Evolutionary conservation across 202 grass and related monocot genomes (phyloP).

Genomic region (Dendrocalamus latiflorus): DNA sequence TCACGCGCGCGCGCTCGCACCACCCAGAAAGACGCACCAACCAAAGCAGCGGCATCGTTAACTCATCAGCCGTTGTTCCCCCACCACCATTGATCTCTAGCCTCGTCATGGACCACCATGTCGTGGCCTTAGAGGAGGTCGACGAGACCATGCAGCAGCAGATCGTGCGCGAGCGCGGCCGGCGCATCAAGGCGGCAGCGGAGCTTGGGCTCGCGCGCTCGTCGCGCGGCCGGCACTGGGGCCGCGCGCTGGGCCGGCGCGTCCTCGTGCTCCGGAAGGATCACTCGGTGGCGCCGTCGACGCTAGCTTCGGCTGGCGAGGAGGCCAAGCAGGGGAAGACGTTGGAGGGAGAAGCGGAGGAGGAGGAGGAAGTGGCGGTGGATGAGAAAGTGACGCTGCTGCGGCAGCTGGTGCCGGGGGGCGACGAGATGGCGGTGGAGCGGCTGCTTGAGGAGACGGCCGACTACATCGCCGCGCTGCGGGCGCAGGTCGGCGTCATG

Average conservation of each 20-base stretch:
- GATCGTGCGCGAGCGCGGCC: slow-evolving; percentile 47
- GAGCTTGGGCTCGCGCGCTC: slow-evolving; percentile 61
- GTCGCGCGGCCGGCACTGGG: slow-evolving; percentile 43
- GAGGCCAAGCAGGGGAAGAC: not conserved
- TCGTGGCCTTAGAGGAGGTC: not conserved
- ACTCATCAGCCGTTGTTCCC: not conserved
- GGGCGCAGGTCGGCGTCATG: slow-evolving; percentile 67
- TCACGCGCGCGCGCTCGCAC: too few relatives aligned
- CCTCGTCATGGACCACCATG: slow-evolving; percentile 7
- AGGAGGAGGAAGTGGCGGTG: slow-evolving; percentile 12
- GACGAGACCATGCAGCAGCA: not conserved
- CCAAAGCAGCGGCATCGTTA: not conserved
- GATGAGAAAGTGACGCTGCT: slow-evolving; percentile 49
- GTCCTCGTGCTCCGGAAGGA: not conserved
- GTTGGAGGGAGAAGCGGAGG: slow-evolving; percentile 3
- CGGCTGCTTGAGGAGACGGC: slow-evolving; percentile 77
- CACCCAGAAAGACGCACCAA: not conserved
- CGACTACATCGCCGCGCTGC: slow-evolving; percentile 66
- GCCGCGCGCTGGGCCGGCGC: slow-evolving; percentile 43
- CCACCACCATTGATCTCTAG: not conserved
- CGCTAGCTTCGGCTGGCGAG: not conserved
- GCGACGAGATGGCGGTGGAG: slow-evolving; percentile 58
- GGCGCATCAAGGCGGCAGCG: slow-evolving; percentile 62
- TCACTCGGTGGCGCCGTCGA: not conserved
- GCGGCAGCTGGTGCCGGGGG: slow-evolving; percentile 63